Evolutionary conservation across 1,139 yeast genomes (phyloP), one percentile per base, ranked within the genome.

Genomic region (Blastobotrys buckinghamii): DNA sequence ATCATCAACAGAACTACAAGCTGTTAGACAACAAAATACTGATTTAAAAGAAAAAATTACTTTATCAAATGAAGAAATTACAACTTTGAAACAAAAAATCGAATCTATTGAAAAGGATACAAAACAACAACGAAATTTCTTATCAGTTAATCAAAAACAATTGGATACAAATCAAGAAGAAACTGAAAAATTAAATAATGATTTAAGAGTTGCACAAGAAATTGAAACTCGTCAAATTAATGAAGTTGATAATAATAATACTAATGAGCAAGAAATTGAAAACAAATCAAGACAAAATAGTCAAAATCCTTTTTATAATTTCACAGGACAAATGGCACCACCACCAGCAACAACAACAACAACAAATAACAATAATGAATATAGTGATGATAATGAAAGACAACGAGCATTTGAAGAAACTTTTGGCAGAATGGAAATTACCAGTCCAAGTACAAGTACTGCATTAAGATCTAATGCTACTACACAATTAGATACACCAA

Each of bases 91-190:
- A 59, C 71, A 73, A 49, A 82, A 79, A 56, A 64, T 82, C 37
- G 81, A 75, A 40, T 67, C 72, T 37, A 72, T 77, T 39, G 69
- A 75, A 42, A 68, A 68, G 46, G 86, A 81, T 51, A 74, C 76
- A 44, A 78, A 75, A 55, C 82, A 80, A 59, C 78, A 84, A 44
- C 71, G 74, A 49, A 84, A 85, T 49, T 72, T 84, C 59, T 73
- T 77, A 19, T 75, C 83, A 35, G 87, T 87, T 26, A 78, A 79
- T 58, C 75, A 79, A 48, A 82, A 84, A 34, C 96, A 88, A 63
- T 74, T 81, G 48, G 82, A 78, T 43, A 79, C 83, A 27, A 66
- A 79, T 39, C 69, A 69, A 54, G 64, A 64, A 10, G 84, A 83
- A 59, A 74, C 79, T 40, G 77, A 74, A 20, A 73, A 66, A 48